Evolutionary conservation across 2,329 filamentous ascomycete species (phyloP), one percentile per base, ranked within the genome.

Genomic region (Chalaropsis thielavioides): DNA sequence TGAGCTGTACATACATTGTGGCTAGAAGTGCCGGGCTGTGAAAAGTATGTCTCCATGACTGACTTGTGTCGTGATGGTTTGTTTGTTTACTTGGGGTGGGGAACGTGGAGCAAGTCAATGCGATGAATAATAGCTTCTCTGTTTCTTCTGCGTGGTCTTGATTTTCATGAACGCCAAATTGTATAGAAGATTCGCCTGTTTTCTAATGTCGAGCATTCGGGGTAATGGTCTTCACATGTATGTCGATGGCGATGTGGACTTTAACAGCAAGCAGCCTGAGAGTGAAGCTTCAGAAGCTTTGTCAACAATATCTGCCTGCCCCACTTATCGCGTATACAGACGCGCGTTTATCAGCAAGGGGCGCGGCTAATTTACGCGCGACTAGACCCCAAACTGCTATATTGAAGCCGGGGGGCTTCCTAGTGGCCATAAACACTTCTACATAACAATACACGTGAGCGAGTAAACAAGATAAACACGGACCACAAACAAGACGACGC

Each of bases 21-120:
- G 62, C 87, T 87, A 19, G 83, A 82, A 67, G 90, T 80, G 68
- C 84, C 83, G 59, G 86, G 86, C 17, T 89, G 79, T 61, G 84
- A 78, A 58, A 80, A 81, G 69, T 87, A 81, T 3, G 54, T 58
- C 27, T 58, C 54, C 54, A 58, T 58, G 27, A 8, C n/a, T 15
- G 51, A 17, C n/a, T 31, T 80, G 86, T 11, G 46, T 38, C 24
- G 41, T 40, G 41, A 51, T 19, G 40, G 41, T 17, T 46, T 24
- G 46, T 63, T 62, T 46, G 46, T 46, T 31, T 46, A 38, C n/a
- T 38, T 35, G 11, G 54, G 54, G n/a, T n/a, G n/a, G 54, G 31
- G 10, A 58, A 35, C 54, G 31, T n/a, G 31, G 5, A 19, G 4
- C 54, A 58, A n/a, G 0, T n/a, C 2, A 46, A 46, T n/a, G 43